Base-by-base conservation (phyloP, 1,139 yeast species). In the Zygosaccharomyces pseudobailii region DNA sequence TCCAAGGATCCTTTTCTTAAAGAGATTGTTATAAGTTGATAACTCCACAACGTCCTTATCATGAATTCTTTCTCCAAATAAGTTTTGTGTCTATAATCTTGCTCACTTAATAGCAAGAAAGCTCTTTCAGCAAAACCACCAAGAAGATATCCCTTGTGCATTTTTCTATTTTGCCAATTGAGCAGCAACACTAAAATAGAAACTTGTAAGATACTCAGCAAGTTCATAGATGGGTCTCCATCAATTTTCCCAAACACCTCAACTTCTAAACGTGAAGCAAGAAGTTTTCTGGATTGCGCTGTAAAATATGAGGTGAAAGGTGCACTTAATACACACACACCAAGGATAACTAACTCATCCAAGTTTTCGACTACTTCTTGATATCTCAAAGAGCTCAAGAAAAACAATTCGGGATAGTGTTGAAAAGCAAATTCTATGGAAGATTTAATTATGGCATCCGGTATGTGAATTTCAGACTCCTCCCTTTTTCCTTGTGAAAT, bases 141-240 rank as follows among this genome's bases (percentile, higher is more conserved):
- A 38, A 38, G n/a, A 17, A 38, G 42, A 38, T 38, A 38, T n/a
- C 42, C 42, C 19, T 38, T 38, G 5, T 19, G 24, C 24, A 27
- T 28, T 38, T 28, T 25, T 17, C 42, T 27, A 9, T 38, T 38
- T 28, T 38, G 42, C 42, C 42, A 38, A 7, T 28, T 38, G 13
- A 38, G 22, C 28, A 27, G 27, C 13, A 38, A 23, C 17, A 28
- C 17, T n/a, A 25, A 27, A 27, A 27, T 25, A 17, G 42, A 27
- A 2, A 9, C 13, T 13, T 38, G 42, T 23, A 38, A 27, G 28
- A 38, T 27, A 22, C 19, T 28, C 10, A 28, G 10, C 21, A 38
- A 5, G 23, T 38, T 27, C 4, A 27, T 13, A 13, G 42, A 19
- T 9, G 6, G 31, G 24, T 13, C 23, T 8, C 28, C 24, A 17